Evolutionary conservation across 371 early-diverging fungal genomes (phyloP), one percentile per base, ranked within the genome.

Genomic region (Mortierella polycephala): DNA sequence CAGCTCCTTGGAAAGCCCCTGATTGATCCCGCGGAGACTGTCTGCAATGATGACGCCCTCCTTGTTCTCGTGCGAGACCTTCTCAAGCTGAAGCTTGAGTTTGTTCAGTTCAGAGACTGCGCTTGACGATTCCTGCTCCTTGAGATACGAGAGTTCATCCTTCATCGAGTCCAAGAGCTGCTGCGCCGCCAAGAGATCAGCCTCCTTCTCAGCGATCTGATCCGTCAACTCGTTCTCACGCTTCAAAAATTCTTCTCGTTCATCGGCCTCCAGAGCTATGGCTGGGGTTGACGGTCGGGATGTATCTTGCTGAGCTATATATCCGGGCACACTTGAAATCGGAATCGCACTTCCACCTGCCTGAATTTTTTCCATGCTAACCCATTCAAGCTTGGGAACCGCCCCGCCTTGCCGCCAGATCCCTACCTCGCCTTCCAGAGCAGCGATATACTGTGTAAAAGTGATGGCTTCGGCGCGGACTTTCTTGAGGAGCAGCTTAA

Each of bases 201-300:
- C 83, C 71, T 94, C 95, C 76, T 95, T 96, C 68, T 97, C 96
- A 2, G 94, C 90, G 46, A 98, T 83, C 67, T 94, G 92, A 73
- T 98, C 96, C 74, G 90, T 89, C 56, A 98, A 86, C 74, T 97
- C 97, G 81, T 96, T 97, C 82, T 99, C 98, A 49, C 98, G 91
- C 65, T 90, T 89, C 85, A 97, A 73, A 64, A 96, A 94, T 67
- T 96, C 98, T 61, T 98, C 97, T 39, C 96, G 87, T 74, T 98
- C 97, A 75, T 97, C 98, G 54, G 94, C 89, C 56, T 89, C 89
- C 45, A 97, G 82, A 1, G 85, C 87, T 21, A 91, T 85, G 14
- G 90, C 89, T 1, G 96, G 95, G 12, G 96, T 95, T 0, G 88
- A 84, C 0, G 96, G 90, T 13, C 95, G 86, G 30, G 92, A 93